Percentiles rank a stretch among this genome's conserved stretches.
Evolutionary conservation across 495 filamentous ascomycete species (phyloP).

Genomic region (Aspergillus sclerotioniger): DNA sequence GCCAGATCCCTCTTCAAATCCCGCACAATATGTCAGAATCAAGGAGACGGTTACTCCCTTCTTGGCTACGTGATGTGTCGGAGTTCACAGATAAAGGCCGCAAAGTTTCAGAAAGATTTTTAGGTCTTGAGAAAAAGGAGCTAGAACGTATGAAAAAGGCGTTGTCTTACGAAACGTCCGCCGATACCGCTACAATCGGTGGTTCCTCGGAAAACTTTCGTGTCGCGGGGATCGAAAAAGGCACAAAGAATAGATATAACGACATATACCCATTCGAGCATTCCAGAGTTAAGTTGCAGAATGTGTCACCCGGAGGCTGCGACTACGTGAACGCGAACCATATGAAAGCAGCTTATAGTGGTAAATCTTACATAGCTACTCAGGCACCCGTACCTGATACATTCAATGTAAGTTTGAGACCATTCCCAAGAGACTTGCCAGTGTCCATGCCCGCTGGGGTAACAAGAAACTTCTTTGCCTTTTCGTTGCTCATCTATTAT

Average conservation of each 20-base stretch:
- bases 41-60: constrained; percentile 55
- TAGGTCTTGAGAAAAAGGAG: constrained; percentile 79
- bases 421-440: background rate
- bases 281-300: constrained; percentile 76
- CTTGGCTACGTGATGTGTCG: constrained; percentile 72
- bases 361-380: constrained; percentile 91
- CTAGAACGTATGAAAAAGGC: constrained; percentile 90
- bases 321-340: constrained; percentile 97
- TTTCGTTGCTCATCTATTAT: constrained; percentile 29
- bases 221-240: constrained; percentile 91
- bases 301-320: constrained; percentile 66
- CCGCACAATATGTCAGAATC: constrained; percentile 55
- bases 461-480: background rate
- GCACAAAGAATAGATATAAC: constrained; percentile 93
- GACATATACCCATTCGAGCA: constrained; percentile 98
- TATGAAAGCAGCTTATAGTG: constrained; percentile 69
- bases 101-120: constrained; percentile 76
- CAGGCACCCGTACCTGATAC: constrained; percentile 93
- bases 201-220: constrained; percentile 37
- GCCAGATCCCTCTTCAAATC: constrained; percentile 75
- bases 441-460: background rate
- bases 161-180: constrained; percentile 61
- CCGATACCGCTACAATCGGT: constrained; percentile 37
- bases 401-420: constrained; percentile 66
- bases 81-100: constrained; percentile 70